Conservation (phyloP, 352 stramenopile genomes). For the Phytopythium vexans region DNA sequence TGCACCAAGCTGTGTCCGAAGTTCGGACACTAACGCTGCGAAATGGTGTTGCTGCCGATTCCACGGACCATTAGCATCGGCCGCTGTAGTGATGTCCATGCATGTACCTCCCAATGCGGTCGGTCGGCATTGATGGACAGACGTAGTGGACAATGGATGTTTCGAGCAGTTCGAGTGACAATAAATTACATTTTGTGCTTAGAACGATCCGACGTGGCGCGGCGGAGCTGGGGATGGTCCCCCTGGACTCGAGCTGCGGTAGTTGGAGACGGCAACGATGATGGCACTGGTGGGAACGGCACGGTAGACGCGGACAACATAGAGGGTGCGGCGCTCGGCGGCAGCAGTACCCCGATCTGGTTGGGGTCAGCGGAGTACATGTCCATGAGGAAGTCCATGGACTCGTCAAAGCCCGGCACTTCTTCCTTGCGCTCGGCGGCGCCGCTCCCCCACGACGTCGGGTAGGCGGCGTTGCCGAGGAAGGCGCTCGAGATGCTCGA, state of each 20-base stretch:
- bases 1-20: no score
- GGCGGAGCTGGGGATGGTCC: not conserved
- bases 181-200: no score
- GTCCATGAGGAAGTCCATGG: slow-evolving; percentile 83
- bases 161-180: no score
- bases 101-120: no score
- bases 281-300: slow-evolving; percentile 2
- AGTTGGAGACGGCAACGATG: slow-evolving; percentile 6
- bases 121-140: not conserved
- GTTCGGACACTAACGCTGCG: no score
- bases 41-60: no score
- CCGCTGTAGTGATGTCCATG: no score
- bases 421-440: slow-evolving; percentile 22
- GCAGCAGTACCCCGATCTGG: slow-evolving; percentile 22
- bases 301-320: not conserved
- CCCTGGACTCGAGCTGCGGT: not conserved
- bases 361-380: slow-evolving; percentile 54
- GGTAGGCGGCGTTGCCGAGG: slow-evolving; percentile 28
- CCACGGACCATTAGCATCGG: no score
- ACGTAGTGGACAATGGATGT: not conserved
- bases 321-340: slow-evolving; percentile 2
- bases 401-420: slow-evolving; percentile 66
- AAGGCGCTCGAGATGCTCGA: slow-evolving; percentile 41
- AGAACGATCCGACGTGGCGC: no score
- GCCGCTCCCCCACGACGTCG: slow-evolving; percentile 20